These are phyloP conservation scores for Linaria vulgaris DNA, from an alignment of 257 asterid genomes.

Conservation along the genomic window DNA sequence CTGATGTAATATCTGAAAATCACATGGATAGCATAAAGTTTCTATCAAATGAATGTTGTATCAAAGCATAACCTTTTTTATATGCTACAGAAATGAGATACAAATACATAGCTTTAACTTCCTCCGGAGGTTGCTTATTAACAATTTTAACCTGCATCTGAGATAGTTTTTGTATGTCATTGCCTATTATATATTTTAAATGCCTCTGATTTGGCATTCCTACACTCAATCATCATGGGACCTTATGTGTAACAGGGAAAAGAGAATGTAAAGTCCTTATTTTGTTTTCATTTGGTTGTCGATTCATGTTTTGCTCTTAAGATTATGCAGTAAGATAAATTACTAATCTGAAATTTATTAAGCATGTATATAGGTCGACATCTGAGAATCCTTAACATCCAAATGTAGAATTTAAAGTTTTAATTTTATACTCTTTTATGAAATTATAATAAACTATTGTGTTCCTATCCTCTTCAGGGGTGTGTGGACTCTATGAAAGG, in stretches of 20 bases:
- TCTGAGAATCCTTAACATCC: neutral
- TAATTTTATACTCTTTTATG: neutral
- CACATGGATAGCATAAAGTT: too few relatives aligned
- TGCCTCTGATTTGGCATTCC: neutral
- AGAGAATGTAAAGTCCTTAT: neutral
- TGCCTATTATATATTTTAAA: neutral
- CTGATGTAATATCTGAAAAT: too few relatives aligned
- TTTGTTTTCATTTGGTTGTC: neutral
- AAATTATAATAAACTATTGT: neutral
- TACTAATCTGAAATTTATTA: too few relatives aligned
- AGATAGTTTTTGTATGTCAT: too few relatives aligned
- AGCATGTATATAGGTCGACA: neutral
- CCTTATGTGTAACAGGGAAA: neutral
- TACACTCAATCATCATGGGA: neutral
- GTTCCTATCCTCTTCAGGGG: slow-evolving; percentile 46
- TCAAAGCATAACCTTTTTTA: too few relatives aligned
- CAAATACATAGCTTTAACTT: neutral
- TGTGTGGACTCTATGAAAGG: slow-evolving; percentile 86
- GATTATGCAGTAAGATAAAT: too few relatives aligned
- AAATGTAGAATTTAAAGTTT: neutral
- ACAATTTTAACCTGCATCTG: neutral
- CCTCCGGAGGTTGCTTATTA: neutral
- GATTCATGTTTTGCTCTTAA: neutral
- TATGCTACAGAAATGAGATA: neutral
- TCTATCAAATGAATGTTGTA: too few relatives aligned